Percentiles rank a stretch among this genome's conserved stretches.
phyloP scores from a whole-genome alignment of 2,329 filamentous ascomycete genomes.

The Ophiocordyceps camponoti-floridani region DNA sequence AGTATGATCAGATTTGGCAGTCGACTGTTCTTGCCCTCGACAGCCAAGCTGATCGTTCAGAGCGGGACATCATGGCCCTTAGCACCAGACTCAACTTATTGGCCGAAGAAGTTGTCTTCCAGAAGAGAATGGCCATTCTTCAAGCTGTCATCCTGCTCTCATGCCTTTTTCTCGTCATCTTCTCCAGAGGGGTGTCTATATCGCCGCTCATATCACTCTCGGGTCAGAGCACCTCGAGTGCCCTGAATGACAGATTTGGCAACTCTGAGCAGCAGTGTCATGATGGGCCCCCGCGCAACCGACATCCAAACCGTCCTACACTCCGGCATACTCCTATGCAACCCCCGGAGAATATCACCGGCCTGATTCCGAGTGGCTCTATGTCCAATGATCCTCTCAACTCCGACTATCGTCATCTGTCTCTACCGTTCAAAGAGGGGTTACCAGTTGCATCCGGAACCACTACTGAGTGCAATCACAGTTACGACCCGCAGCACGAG shows the following conservation, averaged over 20 bases:
- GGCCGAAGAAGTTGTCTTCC: constrained; percentile 77
- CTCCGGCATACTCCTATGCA: not conserved
- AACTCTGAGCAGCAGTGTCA: not conserved
- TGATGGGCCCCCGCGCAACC: not conserved
- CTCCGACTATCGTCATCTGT: constrained; percentile 8
- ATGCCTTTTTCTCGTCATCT: constrained; percentile 76
- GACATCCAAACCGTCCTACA: not conserved
- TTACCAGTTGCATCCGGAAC: constrained; percentile 4
- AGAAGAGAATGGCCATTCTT: constrained; percentile 84
- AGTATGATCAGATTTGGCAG: constrained; percentile 96
- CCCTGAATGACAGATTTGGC: not conserved
- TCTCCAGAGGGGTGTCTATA: constrained; percentile 36
- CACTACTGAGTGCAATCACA: constrained; percentile 1
- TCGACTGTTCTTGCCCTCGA: constrained; percentile 85
- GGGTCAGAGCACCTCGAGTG: constrained; percentile 7
- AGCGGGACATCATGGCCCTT: constrained; percentile 68
- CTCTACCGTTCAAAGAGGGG: constrained; percentile 10
- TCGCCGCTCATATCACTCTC: constrained; percentile 13
- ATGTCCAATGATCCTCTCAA: not conserved
- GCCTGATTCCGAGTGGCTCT: not conserved
- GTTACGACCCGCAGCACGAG: not conserved
- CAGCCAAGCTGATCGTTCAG: constrained; percentile 67
- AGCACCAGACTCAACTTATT: constrained; percentile 67
- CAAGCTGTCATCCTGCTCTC: constrained; percentile 77
- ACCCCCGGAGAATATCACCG: not conserved